These are phyloP conservation scores for Zoysia pacifica DNA, from an alignment of 176 grass and related monocot genomes.

Conservation along the genomic window DNA sequence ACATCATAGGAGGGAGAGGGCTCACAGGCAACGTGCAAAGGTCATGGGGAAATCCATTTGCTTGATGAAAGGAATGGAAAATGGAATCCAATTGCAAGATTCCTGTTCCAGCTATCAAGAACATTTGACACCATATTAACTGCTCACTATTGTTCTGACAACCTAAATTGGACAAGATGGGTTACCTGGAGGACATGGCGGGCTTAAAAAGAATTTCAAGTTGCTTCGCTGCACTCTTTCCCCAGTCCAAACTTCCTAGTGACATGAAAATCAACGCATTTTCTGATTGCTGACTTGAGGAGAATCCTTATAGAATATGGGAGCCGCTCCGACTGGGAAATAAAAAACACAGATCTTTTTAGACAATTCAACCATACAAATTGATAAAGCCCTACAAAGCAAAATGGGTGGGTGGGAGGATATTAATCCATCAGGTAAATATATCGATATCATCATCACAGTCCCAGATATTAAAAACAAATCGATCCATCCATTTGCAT, in stretches of 20 bases:
- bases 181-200: constrained; percentile 91
- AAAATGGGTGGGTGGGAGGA: not conserved
- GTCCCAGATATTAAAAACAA: constrained; percentile 1
- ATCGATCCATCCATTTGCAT: not conserved
- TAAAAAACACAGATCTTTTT: not conserved
- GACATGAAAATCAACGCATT: constrained; percentile 88
- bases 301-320: constrained; percentile 92
- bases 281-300: constrained; percentile 88
- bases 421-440: not conserved
- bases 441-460: not conserved
- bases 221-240: constrained; percentile 74
- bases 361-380: not conserved
- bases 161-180: constrained; percentile 19
- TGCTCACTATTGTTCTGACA: constrained; percentile 37
- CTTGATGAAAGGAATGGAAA: constrained; percentile 34
- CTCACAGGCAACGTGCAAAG: no score
- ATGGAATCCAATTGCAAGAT: constrained; percentile 42
- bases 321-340: constrained; percentile 55
- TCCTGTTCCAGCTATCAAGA: constrained; percentile 31
- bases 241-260: constrained; percentile 80
- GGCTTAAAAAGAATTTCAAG: constrained; percentile 97
- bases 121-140: constrained; percentile 35
- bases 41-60: constrained; percentile 6
- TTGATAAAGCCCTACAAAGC: constrained; percentile 7
- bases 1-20: not conserved